Evolutionary conservation across 1,284 basidiomycete species (phyloP).

Genomic region (Pulveroboletus sp.): DNA sequence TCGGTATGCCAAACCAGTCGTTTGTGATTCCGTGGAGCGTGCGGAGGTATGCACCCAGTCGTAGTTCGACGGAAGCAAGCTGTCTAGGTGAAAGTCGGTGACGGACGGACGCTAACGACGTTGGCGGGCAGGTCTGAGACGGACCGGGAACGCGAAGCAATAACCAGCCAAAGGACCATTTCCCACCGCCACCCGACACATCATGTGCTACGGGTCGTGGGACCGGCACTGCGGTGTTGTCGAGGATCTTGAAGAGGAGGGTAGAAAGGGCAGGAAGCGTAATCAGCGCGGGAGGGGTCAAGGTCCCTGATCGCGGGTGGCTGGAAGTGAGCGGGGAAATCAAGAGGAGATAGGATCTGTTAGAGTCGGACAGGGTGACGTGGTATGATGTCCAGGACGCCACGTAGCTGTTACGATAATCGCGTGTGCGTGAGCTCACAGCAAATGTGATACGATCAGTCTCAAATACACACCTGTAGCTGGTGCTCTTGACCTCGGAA

Average conservation of each 20-base stretch:
- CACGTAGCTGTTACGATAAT: constrained; percentile 21
- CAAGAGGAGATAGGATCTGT: constrained; percentile 29
- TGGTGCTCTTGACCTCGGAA: constrained; percentile 20
- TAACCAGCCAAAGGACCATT: constrained; percentile 27
- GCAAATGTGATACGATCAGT: background rate
- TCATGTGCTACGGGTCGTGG: constrained; percentile 28
- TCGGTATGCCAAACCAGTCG: constrained; percentile 68
- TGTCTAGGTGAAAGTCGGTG: constrained; percentile 45
- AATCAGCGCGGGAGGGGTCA: constrained; percentile 7
- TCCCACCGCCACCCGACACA: constrained; percentile 13
- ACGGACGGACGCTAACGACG: constrained; percentile 40
- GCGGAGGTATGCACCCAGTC: constrained; percentile 57
- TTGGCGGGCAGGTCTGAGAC: background rate
- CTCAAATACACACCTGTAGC: constrained; percentile 29
- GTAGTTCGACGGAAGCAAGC: constrained; percentile 51
- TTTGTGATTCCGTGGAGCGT: constrained; percentile 67
- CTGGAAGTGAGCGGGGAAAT: constrained; percentile 8
- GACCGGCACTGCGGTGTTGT: constrained; percentile 29
- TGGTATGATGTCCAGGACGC: constrained; percentile 23
- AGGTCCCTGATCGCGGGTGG: background rate
- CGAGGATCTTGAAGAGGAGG: constrained; percentile 27
- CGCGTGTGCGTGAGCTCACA: background rate
- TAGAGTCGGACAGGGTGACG: constrained; percentile 17
- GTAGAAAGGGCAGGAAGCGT: constrained; percentile 25
- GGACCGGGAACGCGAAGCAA: constrained; percentile 20